These are phyloP conservation scores for Chaetothyriales sp. DNA, from an alignment of 2,329 filamentous ascomycete species.

Conservation along the genomic window DNA sequence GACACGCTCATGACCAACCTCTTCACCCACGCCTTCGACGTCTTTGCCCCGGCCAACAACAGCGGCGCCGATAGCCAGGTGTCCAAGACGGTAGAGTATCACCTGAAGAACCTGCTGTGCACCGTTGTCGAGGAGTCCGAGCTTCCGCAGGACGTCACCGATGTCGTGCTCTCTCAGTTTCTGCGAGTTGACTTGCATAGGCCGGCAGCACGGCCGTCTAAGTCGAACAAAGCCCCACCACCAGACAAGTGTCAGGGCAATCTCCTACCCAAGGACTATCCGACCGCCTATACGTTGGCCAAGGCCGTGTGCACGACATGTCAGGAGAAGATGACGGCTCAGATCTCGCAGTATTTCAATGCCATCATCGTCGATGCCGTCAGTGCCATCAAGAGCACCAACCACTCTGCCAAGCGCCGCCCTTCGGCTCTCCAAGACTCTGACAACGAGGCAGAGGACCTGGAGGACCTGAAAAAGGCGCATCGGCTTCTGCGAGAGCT, in stretches of 20 bases:
- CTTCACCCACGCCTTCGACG: slow-evolving; percentile 84
- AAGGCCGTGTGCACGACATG: slow-evolving; percentile 83
- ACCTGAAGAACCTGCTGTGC: slow-evolving; percentile 74
- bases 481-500: slow-evolving; percentile 81
- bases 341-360: slow-evolving; percentile 92
- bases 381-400: slow-evolving; percentile 23
- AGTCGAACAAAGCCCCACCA: slow-evolving; percentile 38
- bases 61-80: slow-evolving; percentile 65
- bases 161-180: slow-evolving; percentile 92
- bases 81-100: slow-evolving; percentile 83
- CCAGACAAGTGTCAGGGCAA: slow-evolving; percentile 68
- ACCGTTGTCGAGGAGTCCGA: slow-evolving; percentile 78
- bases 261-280: slow-evolving; percentile 72
- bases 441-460: slow-evolving; percentile 63
- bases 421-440: slow-evolving; percentile 45
- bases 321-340: slow-evolving; percentile 85
- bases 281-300: slow-evolving; percentile 90
- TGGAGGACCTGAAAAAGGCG: slow-evolving; percentile 78
- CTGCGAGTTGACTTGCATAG: slow-evolving; percentile 64
- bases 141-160: slow-evolving; percentile 69
- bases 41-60: slow-evolving; percentile 65
- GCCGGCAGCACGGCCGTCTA: slow-evolving; percentile 43
- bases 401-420: slow-evolving; percentile 29
- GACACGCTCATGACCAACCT: slow-evolving; percentile 67
- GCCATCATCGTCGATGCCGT: slow-evolving; percentile 88